Evolutionary conservation across 495 filamentous ascomycete genomes (phyloP).

Genomic region (Daldinia childiae): DNA sequence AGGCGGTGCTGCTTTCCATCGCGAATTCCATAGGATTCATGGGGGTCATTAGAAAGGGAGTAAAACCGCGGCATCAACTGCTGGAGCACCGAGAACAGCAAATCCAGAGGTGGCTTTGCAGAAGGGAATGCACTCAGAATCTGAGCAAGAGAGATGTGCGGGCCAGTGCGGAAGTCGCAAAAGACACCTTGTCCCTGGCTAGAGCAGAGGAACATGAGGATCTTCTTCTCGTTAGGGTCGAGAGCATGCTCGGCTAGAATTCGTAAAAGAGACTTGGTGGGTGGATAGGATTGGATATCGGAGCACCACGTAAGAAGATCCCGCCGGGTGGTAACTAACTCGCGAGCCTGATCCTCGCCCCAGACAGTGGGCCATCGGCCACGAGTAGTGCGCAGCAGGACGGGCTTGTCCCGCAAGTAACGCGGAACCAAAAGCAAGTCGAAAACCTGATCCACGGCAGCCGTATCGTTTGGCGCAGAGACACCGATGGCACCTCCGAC

Average conservation of each 20-base stretch:
- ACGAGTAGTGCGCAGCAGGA: conserved; percentile 76
- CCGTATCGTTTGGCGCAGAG: conserved; percentile 82
- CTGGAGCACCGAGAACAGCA: conserved; percentile 80
- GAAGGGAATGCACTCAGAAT: conserved; percentile 92
- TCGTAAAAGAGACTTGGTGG: conserved; percentile 87
- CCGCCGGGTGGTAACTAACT: conserved; percentile 85
- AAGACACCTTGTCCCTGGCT: conserved; percentile 94
- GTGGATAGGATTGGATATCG: conserved; percentile 91
- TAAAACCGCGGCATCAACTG: conserved; percentile 97
- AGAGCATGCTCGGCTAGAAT: conserved; percentile 85
- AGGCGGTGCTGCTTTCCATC: conserved; percentile 79
- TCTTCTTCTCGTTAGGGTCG: conserved; percentile 83
- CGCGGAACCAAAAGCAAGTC: conserved; percentile 79
- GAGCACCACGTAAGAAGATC: conserved; percentile 95
- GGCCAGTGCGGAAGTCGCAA: conserved; percentile 92
- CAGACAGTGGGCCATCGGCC: conserved; percentile 98
- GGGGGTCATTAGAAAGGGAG: conserved; percentile 94
- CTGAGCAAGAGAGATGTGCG: conserved; percentile 83
- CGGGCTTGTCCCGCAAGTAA: conserved; percentile 80
- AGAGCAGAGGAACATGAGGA: conserved; percentile 83
- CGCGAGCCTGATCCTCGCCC: conserved; percentile 87
- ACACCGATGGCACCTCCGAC: conserved; percentile 96
- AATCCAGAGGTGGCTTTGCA: conserved; percentile 82
- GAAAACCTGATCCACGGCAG: conserved; percentile 83
- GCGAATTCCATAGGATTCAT: conserved; percentile 75